Percentiles rank a stretch among this genome's conserved stretches.
Evolutionary conservation across 2,329 filamentous ascomycete species (phyloP).

Genomic region (Fulvia fulva): DNA sequence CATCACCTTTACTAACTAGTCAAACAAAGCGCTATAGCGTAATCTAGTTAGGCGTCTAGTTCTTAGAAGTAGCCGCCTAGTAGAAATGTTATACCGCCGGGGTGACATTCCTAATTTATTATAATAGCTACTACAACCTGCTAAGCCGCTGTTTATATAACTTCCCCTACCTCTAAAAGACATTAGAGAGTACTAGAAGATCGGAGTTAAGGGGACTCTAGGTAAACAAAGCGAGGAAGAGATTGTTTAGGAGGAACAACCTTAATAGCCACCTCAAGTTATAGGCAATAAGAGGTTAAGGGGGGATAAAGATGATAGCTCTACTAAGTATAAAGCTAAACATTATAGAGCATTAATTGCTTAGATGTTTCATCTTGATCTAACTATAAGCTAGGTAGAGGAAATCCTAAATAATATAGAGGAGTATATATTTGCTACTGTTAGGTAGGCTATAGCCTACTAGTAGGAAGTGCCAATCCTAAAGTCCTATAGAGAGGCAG

Average conservation of each 20-base stretch:
- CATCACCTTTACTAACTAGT: background rate
- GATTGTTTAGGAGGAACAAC: background rate
- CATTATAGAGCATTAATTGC: background rate
- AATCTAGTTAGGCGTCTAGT: background rate
- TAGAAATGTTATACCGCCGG: too few relatives aligned
- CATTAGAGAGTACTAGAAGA: background rate
- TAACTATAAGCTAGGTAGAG: background rate
- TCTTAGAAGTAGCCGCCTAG: too few relatives aligned
- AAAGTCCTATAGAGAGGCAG: background rate
- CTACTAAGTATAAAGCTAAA: background rate
- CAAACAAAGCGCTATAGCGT: background rate
- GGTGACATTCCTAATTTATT: background rate
- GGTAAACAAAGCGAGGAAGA: background rate
- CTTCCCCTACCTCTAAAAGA: background rate
- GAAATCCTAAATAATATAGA: background rate
- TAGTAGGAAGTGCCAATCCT: background rate
- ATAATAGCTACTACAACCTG: background rate
- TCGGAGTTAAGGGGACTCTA: background rate
- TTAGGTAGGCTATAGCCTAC: background rate
- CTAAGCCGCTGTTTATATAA: background rate
- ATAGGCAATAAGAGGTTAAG: background rate
- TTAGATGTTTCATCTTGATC: background rate
- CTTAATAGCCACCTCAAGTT: background rate
- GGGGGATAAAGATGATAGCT: background rate
- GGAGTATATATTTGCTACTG: background rate